Evolutionary conservation across 2,329 filamentous ascomycete genomes (phyloP), one percentile per base, ranked within the genome.

Genomic region (Truncatella angustata): DNA sequence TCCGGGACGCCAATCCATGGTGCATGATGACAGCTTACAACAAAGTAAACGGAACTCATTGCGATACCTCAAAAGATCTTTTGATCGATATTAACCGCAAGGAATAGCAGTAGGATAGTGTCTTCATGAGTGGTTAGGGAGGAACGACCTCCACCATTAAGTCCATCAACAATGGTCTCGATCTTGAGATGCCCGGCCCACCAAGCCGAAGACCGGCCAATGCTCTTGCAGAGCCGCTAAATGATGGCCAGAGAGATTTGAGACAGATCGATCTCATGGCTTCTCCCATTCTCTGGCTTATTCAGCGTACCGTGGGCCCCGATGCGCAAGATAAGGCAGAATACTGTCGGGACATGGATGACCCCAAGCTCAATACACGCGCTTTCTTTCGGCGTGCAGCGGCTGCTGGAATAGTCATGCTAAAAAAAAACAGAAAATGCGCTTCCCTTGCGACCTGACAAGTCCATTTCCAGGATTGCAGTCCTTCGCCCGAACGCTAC

Each of bases 341-440:
- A 75, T 18, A 80, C 77, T 0, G 71, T 75, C 0, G 82, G 85
- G 64, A 72, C 68, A 48, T 74, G 75, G 9, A 73, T 90, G 61
- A 86, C 35, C 78, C 84, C 5, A 78, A 76, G n/a, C 72, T 91
- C 45, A 77, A 90, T 21, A 78, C 88, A n/a, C 36, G 36, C 18
- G 76, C 78, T 51, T 76, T 88, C 21, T 20, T 39, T 39, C 36
- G 36, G 21, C 36, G 36, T 11, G 4, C 36, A 16, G 86, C 85
- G 20, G 80, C 82, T 4, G 86, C 90, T 63, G 84, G 84, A 4
- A 83, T 90, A 9, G 87, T 91, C 2, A 74, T 91, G 12, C 72
- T 91, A n/a, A 45, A 90, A 91, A 70, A 92, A 92, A 57, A 79
- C 89, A 12, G 77, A 78, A 34, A 73, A 72, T 14, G 64, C 85